Percentiles rank a stretch among this genome's conserved stretches.
These are phyloP conservation scores for Entoloma clypeatum DNA, from an alignment of 1,284 basidiomycete genomes.

Conservation along the genomic window DNA sequence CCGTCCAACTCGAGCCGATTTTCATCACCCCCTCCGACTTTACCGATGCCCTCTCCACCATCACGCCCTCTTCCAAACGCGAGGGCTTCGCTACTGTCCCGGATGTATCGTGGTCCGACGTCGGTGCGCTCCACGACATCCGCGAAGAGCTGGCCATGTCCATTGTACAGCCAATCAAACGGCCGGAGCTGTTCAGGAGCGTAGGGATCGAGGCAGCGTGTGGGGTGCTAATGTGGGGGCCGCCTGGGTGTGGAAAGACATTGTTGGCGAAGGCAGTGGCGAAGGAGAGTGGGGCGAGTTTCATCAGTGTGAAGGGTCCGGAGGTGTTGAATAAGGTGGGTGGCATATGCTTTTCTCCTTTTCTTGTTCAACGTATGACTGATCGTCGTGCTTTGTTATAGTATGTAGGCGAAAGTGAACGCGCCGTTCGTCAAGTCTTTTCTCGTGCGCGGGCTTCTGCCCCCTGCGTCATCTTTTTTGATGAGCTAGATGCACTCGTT, in stretches of 20 bases:
- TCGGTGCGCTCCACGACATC: constrained; percentile 86
- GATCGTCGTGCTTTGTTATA: constrained; percentile 30
- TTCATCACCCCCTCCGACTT: constrained; percentile 84
- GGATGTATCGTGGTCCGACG: constrained; percentile 91
- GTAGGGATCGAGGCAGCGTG: constrained; percentile 87
- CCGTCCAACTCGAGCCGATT: constrained; percentile 75
- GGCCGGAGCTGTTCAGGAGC: constrained; percentile 84
- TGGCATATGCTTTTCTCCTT: constrained; percentile 3
- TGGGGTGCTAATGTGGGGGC: constrained; percentile 97
- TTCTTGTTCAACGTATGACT: neutral
- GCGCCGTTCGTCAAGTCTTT: constrained; percentile 93
- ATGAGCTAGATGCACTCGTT: constrained; percentile 95
- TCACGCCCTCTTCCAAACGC: constrained; percentile 95
- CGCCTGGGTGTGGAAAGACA: constrained; percentile 97
- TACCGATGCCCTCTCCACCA: constrained; percentile 70
- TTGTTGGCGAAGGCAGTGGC: constrained; percentile 95
- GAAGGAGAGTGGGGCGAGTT: constrained; percentile 91
- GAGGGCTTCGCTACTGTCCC: constrained; percentile 98
- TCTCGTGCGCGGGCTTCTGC: constrained; percentile 83
- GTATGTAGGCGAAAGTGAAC: constrained; percentile 98
- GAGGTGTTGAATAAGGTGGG: constrained; percentile 92
- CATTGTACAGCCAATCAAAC: constrained; percentile 90
- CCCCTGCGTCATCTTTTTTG: constrained; percentile 92
- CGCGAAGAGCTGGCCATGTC: constrained; percentile 96
- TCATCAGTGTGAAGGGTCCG: constrained; percentile 96